Evolutionary conservation across 331 rosid species (phyloP).

Genomic region (Dryas integrifolia): DNA sequence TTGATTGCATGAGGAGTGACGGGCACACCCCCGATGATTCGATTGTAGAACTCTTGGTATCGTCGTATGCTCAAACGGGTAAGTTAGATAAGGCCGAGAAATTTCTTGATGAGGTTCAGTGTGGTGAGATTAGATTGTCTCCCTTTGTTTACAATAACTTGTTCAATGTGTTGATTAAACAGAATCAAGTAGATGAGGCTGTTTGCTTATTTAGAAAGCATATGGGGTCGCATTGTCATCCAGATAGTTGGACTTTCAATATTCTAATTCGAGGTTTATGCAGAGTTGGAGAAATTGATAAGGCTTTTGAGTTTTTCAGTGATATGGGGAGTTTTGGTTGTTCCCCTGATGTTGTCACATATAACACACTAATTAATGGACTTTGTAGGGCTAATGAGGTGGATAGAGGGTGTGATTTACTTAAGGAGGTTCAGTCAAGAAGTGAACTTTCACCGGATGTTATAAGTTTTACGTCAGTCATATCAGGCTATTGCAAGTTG

Average conservation of each 20-base stretch:
- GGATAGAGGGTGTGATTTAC: slow-evolving; percentile 48
- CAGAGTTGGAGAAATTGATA: slow-evolving; percentile 40
- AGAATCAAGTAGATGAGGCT: slow-evolving; percentile 53
- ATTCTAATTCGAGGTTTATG: slow-evolving; percentile 72
- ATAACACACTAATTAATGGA: slow-evolving; percentile 69
- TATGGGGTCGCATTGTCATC: slow-evolving; percentile 37
- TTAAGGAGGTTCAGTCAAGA: slow-evolving; percentile 44
- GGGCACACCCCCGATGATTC: slow-evolving; percentile 59
- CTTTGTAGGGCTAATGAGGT: slow-evolving; percentile 55
- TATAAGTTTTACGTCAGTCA: slow-evolving; percentile 64
- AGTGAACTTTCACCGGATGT: slow-evolving; percentile 43
- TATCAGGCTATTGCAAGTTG: slow-evolving; percentile 73
- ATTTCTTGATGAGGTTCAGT: slow-evolving; percentile 52
- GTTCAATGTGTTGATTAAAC: slow-evolving; percentile 54
- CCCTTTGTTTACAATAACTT: slow-evolving; percentile 53
- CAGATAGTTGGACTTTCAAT: slow-evolving; percentile 59
- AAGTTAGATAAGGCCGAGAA: slow-evolving; percentile 52
- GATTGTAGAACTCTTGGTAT: slow-evolving; percentile 53
- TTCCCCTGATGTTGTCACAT: slow-evolving; percentile 61
- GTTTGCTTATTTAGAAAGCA: slow-evolving; percentile 60
- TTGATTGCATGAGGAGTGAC: slow-evolving; percentile 77
- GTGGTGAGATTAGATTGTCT: slow-evolving; percentile 41
- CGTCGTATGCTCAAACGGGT: slow-evolving; percentile 54
- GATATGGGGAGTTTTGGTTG: slow-evolving; percentile 62
- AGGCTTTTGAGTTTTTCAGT: slow-evolving; percentile 54